Percentiles rank a stretch among this genome's conserved stretches.
phyloP scores from a whole-genome alignment of 148 eudicot genomes.

The Rhododendron simsii region DNA sequence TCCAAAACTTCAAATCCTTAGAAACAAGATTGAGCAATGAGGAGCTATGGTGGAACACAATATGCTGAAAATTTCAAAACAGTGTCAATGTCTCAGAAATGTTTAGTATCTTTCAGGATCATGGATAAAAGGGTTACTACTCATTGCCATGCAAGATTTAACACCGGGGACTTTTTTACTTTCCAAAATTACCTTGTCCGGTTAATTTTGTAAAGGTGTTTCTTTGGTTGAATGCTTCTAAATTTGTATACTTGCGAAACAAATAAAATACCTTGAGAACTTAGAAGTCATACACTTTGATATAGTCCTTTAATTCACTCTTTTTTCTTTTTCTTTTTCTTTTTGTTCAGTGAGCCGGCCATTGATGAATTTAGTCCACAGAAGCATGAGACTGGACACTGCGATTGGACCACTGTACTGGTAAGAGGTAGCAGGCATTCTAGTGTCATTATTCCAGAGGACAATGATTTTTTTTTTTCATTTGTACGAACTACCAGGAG shows the following conservation, averaged over 20 bases:
- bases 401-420: constrained; percentile 66
- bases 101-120: not conserved
- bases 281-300: not conserved
- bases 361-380: constrained; percentile 66
- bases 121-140: not conserved
- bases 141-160: not conserved
- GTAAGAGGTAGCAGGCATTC: constrained; percentile 37
- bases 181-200: not conserved
- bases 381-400: constrained; percentile 41
- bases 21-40: not conserved
- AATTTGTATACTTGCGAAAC: not conserved
- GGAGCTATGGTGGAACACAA: not conserved
- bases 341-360: constrained; percentile 69
- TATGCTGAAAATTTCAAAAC: not conserved
- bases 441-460: not conserved
- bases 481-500: not conserved
- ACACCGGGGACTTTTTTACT: not conserved
- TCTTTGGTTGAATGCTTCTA: not conserved
- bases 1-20: not conserved
- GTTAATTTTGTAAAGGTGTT: not conserved
- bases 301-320: not conserved
- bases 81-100: not conserved
- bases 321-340: constrained; percentile 2
- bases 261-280: not conserved
- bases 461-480: not conserved